These are phyloP conservation scores for Aspergillus ruber DNA, from an alignment of 2,329 filamentous ascomycete genomes.

Conservation along the genomic window DNA sequence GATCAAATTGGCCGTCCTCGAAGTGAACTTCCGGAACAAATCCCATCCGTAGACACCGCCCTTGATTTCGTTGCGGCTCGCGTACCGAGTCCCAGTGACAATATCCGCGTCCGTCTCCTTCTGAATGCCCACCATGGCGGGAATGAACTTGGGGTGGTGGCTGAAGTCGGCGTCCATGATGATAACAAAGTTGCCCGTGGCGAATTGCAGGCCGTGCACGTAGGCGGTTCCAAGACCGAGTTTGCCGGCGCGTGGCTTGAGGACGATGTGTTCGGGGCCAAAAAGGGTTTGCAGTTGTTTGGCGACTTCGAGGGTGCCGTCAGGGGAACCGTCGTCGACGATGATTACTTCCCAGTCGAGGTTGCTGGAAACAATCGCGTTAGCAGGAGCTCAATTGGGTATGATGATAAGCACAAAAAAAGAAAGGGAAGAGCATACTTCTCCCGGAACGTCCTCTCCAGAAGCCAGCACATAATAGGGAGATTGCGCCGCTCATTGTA, in stretches of 20 bases:
- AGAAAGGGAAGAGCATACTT: constrained; percentile 51
- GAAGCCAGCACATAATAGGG: constrained; percentile 89
- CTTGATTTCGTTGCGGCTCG: constrained; percentile 54
- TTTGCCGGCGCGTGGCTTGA: constrained; percentile 87
- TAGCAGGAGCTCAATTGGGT: not conserved
- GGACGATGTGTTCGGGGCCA: constrained; percentile 64
- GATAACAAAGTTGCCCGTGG: constrained; percentile 88
- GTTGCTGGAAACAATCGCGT: constrained; percentile 51
- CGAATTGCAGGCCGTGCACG: constrained; percentile 86
- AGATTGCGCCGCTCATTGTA: constrained; percentile 98
- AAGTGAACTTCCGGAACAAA: constrained; percentile 69
- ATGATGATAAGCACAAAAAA: not conserved
- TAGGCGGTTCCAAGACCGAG: constrained; percentile 96
- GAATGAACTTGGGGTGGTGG: constrained; percentile 98
- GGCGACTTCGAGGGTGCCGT: constrained; percentile 87
- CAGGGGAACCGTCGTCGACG: constrained; percentile 94
- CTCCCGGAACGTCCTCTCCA: constrained; percentile 86
- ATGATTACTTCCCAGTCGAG: constrained; percentile 97
- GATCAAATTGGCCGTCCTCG: constrained; percentile 81
- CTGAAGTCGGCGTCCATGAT: constrained; percentile 99
- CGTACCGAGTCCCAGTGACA: constrained; percentile 92
- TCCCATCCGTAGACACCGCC: constrained; percentile 96
- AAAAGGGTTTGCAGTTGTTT: constrained; percentile 85
- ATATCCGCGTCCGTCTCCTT: constrained; percentile 80
- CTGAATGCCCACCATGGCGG: constrained; percentile 82